phyloP scores from a whole-genome alignment of 371 early-diverging fungal genomes.

The Mortierella polycephala region DNA sequence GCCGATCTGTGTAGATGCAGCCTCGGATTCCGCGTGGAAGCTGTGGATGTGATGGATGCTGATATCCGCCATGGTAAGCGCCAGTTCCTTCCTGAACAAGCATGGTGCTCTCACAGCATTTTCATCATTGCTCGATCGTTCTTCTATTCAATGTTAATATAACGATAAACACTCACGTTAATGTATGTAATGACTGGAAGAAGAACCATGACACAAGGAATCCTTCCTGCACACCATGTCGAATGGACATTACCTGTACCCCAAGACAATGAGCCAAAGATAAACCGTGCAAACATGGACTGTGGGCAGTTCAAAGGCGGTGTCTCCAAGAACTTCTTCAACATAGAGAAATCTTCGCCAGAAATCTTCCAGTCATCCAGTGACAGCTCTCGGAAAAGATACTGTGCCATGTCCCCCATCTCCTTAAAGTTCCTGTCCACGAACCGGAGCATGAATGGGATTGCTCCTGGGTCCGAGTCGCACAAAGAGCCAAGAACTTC shows the following conservation, averaged over 20 bases:
- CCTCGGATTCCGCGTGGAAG: slow-evolving; percentile 16
- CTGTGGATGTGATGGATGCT: slow-evolving; percentile 23
- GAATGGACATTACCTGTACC: slow-evolving; percentile 10
- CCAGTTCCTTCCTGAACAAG: slow-evolving; percentile 23
- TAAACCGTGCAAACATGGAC: slow-evolving; percentile 57
- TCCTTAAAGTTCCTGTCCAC: slow-evolving; percentile 56
- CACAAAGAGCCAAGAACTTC: slow-evolving; percentile 61
- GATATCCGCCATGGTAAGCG: slow-evolving; percentile 30
- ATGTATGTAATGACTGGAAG: too few species aligned
- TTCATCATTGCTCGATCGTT: neutral
- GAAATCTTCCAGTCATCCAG: slow-evolving; percentile 59
- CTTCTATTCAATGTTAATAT: too few species aligned
- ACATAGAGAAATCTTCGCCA: slow-evolving; percentile 53
- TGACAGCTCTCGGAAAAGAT: slow-evolving; percentile 63
- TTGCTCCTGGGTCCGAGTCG: slow-evolving; percentile 52
- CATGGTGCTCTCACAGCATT: slow-evolving; percentile 2
- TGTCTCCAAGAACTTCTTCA: slow-evolving; percentile 56
- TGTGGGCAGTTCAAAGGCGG: slow-evolving; percentile 39
- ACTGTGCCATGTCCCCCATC: slow-evolving; percentile 65
- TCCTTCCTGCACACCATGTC: too few species aligned
- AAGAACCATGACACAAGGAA: too few species aligned
- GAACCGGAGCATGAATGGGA: slow-evolving; percentile 61
- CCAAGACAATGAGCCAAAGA: slow-evolving; percentile 61
- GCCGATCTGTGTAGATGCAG: slow-evolving; percentile 43
- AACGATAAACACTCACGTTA: too few species aligned